These are phyloP conservation scores for Ogataea nakhonphanomensis DNA, from an alignment of 805 yeast species.

Conservation along the genomic window DNA sequence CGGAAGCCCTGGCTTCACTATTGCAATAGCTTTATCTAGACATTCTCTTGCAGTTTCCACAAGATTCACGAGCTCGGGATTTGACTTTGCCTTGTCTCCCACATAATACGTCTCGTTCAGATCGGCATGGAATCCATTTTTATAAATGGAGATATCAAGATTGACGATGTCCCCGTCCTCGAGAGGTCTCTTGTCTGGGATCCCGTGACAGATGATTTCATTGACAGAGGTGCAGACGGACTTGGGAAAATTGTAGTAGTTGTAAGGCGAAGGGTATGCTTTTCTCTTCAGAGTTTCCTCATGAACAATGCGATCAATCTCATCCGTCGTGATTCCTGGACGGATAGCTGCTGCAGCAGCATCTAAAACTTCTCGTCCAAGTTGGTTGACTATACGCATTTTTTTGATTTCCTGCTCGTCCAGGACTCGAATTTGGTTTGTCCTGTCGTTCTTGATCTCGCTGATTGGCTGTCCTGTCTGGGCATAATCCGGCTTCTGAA, in stretches of 20 bases:
- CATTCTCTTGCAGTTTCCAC: constrained; percentile 92
- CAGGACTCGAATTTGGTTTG: constrained; percentile 61
- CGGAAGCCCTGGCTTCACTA: constrained; percentile 88
- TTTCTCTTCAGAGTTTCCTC: constrained; percentile 82
- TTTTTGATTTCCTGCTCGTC: constrained; percentile 66
- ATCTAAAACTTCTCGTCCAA: constrained; percentile 88
- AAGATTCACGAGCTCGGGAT: constrained; percentile 78
- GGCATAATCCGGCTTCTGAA: constrained; percentile 82
- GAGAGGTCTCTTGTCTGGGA: constrained; percentile 84
- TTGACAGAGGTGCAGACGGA: constrained; percentile 90
- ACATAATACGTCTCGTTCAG: constrained; percentile 95
- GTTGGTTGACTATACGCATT: constrained; percentile 68
- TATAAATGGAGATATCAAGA: constrained; percentile 80
- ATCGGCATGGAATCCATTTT: constrained; percentile 90
- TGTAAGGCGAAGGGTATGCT: constrained; percentile 92
- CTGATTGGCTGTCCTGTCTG: constrained; percentile 69
- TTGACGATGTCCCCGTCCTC: constrained; percentile 94
- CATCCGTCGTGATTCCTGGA: constrained; percentile 94
- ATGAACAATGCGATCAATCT: constrained; percentile 82
- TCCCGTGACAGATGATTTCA: constrained; percentile 95
- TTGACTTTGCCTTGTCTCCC: constrained; percentile 79
- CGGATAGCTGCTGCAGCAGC: constrained; percentile 75
- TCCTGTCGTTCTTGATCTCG: constrained; percentile 71
- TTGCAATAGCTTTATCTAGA: constrained; percentile 74
- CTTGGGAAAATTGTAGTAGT: constrained; percentile 91